These are phyloP conservation scores for Epichloe glyceriae DNA, from an alignment of 2,329 filamentous ascomycete genomes.

Conservation along the genomic window DNA sequence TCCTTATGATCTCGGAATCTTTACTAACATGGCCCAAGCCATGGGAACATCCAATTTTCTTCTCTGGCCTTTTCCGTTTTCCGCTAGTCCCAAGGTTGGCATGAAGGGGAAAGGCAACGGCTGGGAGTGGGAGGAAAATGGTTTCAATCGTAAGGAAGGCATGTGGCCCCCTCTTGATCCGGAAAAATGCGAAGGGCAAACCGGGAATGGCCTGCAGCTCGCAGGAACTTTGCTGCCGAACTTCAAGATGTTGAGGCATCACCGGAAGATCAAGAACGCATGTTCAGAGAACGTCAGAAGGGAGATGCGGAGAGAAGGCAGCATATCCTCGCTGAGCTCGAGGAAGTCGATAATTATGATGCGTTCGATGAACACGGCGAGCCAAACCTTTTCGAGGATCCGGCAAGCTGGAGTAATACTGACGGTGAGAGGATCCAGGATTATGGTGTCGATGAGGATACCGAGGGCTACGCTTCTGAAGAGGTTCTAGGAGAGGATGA, in stretches of 20 bases:
- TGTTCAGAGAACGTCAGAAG: constrained; percentile 37
- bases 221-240: constrained; percentile 21
- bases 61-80: constrained; percentile 58
- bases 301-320: constrained; percentile 30
- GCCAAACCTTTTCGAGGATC: constrained; percentile 46
- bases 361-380: constrained; percentile 26
- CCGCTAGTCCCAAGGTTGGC: constrained; percentile 33
- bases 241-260: constrained; percentile 22
- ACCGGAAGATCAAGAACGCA: constrained; percentile 32
- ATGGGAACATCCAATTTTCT: constrained; percentile 59
- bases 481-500: constrained; percentile 43
- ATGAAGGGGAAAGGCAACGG: constrained; percentile 28
- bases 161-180: constrained; percentile 54
- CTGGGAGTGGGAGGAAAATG: constrained; percentile 62
- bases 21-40: constrained; percentile 57
- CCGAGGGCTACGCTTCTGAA: constrained; percentile 28
- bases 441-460: constrained; percentile 69
- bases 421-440: constrained; percentile 65
- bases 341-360: constrained; percentile 45
- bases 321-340: constrained; percentile 34
- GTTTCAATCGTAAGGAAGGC: constrained; percentile 51
- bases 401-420: constrained; percentile 55
- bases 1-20: constrained; percentile 70
- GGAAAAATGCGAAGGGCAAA: constrained; percentile 36
- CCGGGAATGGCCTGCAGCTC: constrained; percentile 26